Conservation (phyloP, 164 flowering plant genomes). For the Nymphaea thermarum region DNA sequence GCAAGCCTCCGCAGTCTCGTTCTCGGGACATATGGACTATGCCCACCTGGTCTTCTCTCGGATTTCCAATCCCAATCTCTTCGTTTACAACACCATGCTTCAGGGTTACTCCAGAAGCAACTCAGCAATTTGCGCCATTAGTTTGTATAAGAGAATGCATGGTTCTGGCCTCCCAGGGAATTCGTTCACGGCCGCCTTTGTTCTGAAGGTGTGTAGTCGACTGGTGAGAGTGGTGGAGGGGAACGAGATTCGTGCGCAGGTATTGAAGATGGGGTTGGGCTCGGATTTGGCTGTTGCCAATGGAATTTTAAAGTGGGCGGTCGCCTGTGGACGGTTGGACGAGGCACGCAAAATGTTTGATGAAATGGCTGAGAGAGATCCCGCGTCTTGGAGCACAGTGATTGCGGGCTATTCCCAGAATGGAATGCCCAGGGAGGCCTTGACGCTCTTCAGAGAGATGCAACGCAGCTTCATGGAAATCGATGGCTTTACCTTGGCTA, state of each 20-base stretch:
- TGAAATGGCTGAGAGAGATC: conserved; percentile 12
- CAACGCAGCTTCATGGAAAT: conserved; percentile 6
- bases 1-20: conserved; percentile 11
- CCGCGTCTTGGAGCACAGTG: conserved; percentile 14
- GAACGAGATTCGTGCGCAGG: conserved; percentile 6
- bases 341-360: conserved; percentile 9
- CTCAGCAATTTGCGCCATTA: not conserved
- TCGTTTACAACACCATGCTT: conserved; percentile 20
- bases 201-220: conserved; percentile 12
- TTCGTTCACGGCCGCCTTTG: conserved; percentile 12
- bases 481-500: conserved; percentile 13
- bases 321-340: conserved; percentile 6
- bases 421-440: conserved; percentile 6
- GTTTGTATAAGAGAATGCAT: conserved; percentile 3
- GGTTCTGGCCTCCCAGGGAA: conserved; percentile 1
- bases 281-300: conserved; percentile 9
- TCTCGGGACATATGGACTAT: conserved; percentile 8
- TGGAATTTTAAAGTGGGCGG: conserved; percentile 6
- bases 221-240: conserved; percentile 3
- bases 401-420: conserved; percentile 15
- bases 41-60: conserved; percentile 13
- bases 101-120: conserved; percentile 10
- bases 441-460: conserved; percentile 14
- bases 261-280: conserved; percentile 9
- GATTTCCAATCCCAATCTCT: conserved; percentile 9